These are phyloP conservation scores for Porphyrellus sp. DNA, from an alignment of 1,284 basidiomycete species.

Conservation along the genomic window DNA sequence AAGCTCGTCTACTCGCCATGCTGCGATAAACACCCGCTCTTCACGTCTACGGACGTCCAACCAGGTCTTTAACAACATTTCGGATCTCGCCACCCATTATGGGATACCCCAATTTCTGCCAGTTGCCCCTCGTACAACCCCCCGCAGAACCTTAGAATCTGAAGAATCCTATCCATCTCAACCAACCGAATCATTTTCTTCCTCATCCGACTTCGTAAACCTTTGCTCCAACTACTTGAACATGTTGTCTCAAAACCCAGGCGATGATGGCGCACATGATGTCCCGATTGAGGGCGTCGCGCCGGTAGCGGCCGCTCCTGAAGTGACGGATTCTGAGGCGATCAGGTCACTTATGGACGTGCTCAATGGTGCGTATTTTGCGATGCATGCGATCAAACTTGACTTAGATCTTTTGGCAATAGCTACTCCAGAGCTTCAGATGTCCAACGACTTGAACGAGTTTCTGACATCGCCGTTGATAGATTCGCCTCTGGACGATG, in stretches of 20 bases:
- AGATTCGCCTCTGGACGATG: constrained; percentile 54
- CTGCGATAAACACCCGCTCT: constrained; percentile 40
- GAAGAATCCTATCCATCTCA: constrained; percentile 24
- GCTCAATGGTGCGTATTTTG: constrained; percentile 37
- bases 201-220: constrained; percentile 35
- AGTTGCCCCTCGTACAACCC: constrained; percentile 56
- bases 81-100: constrained; percentile 68
- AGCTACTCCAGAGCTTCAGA: constrained; percentile 40
- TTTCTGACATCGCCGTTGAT: constrained; percentile 49
- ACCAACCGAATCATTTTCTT: constrained; percentile 18
- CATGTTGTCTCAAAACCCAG: constrained; percentile 45
- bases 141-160: constrained; percentile 39
- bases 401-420: background rate
- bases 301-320: constrained; percentile 7
- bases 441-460: constrained; percentile 34
- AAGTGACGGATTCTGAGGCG: constrained; percentile 31
- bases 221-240: constrained; percentile 47
- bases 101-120: constrained; percentile 69
- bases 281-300: constrained; percentile 20
- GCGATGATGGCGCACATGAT: constrained; percentile 22
- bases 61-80: constrained; percentile 46
- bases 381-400: accelerated
- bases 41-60: constrained; percentile 45
- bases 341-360: constrained; percentile 44
- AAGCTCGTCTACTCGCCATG: constrained; percentile 44